Base-by-base conservation (phyloP, 2,329 filamentous ascomycete genomes). In the Xylariaceae sp. region DNA sequence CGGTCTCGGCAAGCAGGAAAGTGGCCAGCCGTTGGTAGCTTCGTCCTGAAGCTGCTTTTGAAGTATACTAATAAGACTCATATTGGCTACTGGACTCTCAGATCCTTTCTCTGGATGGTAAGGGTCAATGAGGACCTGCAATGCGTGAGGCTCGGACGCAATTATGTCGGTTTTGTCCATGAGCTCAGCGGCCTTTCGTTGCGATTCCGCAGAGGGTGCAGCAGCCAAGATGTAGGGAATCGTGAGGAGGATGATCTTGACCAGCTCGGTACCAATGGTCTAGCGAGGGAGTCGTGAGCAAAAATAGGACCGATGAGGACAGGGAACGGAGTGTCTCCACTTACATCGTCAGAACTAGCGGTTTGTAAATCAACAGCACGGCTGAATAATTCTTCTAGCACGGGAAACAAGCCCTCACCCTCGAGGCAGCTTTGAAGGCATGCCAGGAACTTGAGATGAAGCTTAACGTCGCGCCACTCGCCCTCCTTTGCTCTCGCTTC, bases 161-260 rank as follows among this genome's bases (percentile, higher is more conserved):
- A 97, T 95, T 61, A 97, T 90, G 53, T 94, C 91, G 1, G 94
- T 97, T 76, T 95, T 96, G 61, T 95, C 89, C 69, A 99, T 84
- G 51, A 97, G 77, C 46, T 88, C 85, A 1, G 80, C 79, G 2
- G 90, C 91, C 67, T 88, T 88, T 61, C 87, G 79, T 63, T 86
- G 83, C 66, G 87, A 85, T 48, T 84, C 83, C 3, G 79, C 77
- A 3, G 53, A 55, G 34, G 88, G 86, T 0, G 86, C 82, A 2
- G 88, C 84, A 7, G 86, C 83, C 79, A 96, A 85, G 52, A 90
- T 79, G 70, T 97, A 99, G 0, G 94, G 92, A 55, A 99, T 88
- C 0, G 92, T 96, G 47, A 96, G 83, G 44, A 97, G 83, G 61
- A 99, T 96, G 64, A 96, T 91, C 73, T 96, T 97, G 70, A 96